Evolutionary conservation across 768 basidiomycete species (phyloP).

Genomic region (Serendipita sp.): DNA sequence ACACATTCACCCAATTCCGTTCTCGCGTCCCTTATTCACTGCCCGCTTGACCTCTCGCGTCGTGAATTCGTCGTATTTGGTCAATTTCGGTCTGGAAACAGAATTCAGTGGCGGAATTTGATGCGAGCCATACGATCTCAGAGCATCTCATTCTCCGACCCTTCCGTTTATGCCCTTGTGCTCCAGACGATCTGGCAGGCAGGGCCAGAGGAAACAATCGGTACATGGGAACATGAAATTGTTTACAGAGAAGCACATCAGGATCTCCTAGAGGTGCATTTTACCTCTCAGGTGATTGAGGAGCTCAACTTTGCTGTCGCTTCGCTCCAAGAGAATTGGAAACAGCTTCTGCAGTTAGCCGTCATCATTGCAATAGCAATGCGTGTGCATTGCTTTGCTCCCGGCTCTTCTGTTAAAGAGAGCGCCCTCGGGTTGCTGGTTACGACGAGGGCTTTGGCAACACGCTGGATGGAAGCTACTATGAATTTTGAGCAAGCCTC

Average conservation of each 20-base stretch:
- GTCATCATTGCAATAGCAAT: constrained; percentile 21
- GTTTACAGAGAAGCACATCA: constrained; percentile 23
- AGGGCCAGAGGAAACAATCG: constrained; percentile 15
- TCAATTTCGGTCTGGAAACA: constrained; percentile 27
- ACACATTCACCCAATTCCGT: constrained; percentile 27
- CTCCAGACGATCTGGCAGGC: constrained; percentile 30
- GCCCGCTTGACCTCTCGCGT: constrained; percentile 23
- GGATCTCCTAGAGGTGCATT: constrained; percentile 18
- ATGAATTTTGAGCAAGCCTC: too few species aligned
- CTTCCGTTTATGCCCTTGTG: constrained; percentile 27
- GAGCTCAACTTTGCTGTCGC: constrained; percentile 23
- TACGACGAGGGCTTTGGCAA: too few species aligned
- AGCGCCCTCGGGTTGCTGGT: too few species aligned
- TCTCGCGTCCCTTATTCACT: constrained; percentile 25
- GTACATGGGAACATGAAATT: constrained; percentile 6
- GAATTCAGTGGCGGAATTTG: constrained; percentile 37
- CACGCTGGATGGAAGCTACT: too few species aligned
- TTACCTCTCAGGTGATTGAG: constrained; percentile 21
- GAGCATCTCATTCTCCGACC: constrained; percentile 23
- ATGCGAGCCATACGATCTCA: constrained; percentile 25
- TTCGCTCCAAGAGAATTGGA: constrained; percentile 28
- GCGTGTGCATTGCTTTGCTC: constrained; percentile 22
- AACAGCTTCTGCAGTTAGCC: constrained; percentile 18
- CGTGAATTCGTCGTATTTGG: constrained; percentile 33
- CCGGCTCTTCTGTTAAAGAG: too few species aligned